A percentile compares a stretch with the other conserved stretches of the same genome.
Evolutionary conservation across 2,329 filamentous ascomycete species (phyloP).

Genomic region (Geoglossum cookeanum): DNA sequence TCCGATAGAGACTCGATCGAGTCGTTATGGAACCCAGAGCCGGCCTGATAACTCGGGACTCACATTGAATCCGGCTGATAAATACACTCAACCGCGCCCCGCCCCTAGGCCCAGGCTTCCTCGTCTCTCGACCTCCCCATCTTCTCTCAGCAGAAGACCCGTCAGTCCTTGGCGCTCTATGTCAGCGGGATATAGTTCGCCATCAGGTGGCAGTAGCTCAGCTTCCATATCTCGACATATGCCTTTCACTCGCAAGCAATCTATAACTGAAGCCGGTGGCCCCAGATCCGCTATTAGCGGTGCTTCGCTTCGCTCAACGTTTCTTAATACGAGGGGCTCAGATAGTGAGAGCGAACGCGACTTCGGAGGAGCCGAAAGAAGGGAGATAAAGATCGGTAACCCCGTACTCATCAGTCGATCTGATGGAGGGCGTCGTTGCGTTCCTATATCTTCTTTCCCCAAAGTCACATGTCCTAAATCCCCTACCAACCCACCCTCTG

Average conservation of each 20-base stretch:
- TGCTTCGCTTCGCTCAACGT: background rate
- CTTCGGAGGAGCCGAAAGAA: background rate
- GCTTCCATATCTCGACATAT: conserved; percentile 14
- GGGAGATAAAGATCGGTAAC: background rate
- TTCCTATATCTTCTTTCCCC: background rate
- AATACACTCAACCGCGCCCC: conserved; percentile 50
- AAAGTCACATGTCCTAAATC: background rate
- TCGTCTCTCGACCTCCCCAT: conserved; percentile 26
- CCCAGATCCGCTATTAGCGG: background rate
- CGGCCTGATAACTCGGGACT: conserved; percentile 26
- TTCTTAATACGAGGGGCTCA: background rate
- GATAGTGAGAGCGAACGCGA: background rate
- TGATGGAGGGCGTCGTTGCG: background rate
- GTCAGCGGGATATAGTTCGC: conserved; percentile 5
- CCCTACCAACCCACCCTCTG: background rate
- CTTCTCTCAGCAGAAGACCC: conserved; percentile 14
- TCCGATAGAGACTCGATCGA: conserved; percentile 42
- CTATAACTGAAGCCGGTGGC: background rate
- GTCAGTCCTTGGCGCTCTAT: conserved; percentile 10
- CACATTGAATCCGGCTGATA: conserved; percentile 63
- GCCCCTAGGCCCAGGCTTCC: conserved; percentile 28
- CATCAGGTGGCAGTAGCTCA: conserved; percentile 12
- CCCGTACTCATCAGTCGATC: conserved; percentile 1
- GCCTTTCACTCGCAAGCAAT: background rate
- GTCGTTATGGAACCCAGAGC: conserved; percentile 8